Conservation (phyloP, 1,139 yeast species). For the Groenewaldozyma sp. region DNA sequence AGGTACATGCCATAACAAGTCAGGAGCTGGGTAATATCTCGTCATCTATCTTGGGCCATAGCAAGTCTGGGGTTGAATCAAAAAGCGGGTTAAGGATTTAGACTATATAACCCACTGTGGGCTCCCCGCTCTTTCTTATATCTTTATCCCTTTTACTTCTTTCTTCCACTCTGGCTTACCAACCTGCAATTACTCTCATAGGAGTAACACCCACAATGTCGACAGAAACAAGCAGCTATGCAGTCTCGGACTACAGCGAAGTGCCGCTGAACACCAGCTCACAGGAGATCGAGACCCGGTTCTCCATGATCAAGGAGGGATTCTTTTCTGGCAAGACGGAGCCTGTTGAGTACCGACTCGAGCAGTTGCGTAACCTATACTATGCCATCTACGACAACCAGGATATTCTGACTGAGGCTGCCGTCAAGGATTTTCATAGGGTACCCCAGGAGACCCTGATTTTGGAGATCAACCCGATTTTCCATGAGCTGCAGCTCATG, state of each 20-base stretch:
- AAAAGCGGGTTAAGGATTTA: no score
- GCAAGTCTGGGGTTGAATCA: no score
- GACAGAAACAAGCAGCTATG: no score
- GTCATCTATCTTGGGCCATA: no score
- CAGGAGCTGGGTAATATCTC: no score
- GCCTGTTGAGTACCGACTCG: conserved; percentile 48
- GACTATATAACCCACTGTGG: no score
- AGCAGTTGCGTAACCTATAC: conserved; percentile 60
- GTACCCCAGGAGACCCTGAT: conserved; percentile 50
- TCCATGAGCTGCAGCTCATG: conserved; percentile 50
- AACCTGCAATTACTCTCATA: no score
- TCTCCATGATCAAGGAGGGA: conserved; percentile 34
- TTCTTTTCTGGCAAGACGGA: conserved; percentile 45
- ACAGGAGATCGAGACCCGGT: conserved; percentile 22
- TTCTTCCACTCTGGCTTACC: no score
- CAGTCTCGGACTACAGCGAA: background rate
- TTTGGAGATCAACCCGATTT: conserved; percentile 45
- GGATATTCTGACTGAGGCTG: conserved; percentile 47
- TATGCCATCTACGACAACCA: conserved; percentile 55
- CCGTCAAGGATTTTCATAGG: conserved; percentile 59
- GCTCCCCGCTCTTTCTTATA: no score
- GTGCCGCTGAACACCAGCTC: background rate
- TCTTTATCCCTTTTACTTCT: no score
- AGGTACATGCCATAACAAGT: no score
- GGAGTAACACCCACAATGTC: no score